Evolutionary conservation across 306 rosid genomes (phyloP).

Genomic region (Canavalia gladiata): DNA sequence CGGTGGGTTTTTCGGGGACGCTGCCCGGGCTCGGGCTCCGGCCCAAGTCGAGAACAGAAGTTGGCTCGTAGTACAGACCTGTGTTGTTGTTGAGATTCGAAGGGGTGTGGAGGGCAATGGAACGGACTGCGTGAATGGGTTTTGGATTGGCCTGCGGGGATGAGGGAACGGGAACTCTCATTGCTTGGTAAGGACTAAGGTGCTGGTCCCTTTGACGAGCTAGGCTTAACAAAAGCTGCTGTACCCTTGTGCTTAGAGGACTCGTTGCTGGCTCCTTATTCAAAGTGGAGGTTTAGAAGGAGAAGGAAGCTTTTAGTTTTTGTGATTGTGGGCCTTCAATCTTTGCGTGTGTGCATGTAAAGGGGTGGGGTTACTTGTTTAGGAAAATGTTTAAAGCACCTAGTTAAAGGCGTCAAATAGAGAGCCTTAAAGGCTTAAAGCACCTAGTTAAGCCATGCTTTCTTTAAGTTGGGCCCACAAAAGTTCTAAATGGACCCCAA

Average conservation of each 20-base stretch:
- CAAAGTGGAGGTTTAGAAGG: constrained; percentile 22
- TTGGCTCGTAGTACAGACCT: constrained; percentile 74
- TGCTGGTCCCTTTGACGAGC: too few relatives aligned
- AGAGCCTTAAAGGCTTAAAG: constrained; percentile 59
- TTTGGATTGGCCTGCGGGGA: constrained; percentile 56
- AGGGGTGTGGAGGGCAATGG: constrained; percentile 39
- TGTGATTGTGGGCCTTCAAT: constrained; percentile 69
- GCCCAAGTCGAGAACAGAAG: constrained; percentile 81
- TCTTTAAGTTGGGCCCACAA: constrained; percentile 54
- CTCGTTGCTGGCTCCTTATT: background rate
- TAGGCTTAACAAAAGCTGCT: constrained; percentile 7
- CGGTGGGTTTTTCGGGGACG: constrained; percentile 45
- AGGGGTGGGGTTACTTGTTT: constrained; percentile 33
- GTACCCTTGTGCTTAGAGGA: background rate
- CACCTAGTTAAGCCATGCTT: constrained; percentile 51
- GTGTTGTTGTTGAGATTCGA: constrained; percentile 1
- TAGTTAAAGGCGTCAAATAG: constrained; percentile 58
- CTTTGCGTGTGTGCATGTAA: constrained; percentile 69
- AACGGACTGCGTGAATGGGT: constrained; percentile 47
- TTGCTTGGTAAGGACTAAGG: constrained; percentile 42
- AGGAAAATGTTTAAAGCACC: constrained; percentile 45
- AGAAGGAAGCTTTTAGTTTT: constrained; percentile 63
- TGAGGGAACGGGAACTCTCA: constrained; percentile 77
- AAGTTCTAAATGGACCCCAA: constrained; percentile 53
- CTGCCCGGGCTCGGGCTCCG: constrained; percentile 77